These are phyloP conservation scores for Phytophthora agathidicida DNA, from an alignment of 352 stramenopile species.

Conservation along the genomic window DNA sequence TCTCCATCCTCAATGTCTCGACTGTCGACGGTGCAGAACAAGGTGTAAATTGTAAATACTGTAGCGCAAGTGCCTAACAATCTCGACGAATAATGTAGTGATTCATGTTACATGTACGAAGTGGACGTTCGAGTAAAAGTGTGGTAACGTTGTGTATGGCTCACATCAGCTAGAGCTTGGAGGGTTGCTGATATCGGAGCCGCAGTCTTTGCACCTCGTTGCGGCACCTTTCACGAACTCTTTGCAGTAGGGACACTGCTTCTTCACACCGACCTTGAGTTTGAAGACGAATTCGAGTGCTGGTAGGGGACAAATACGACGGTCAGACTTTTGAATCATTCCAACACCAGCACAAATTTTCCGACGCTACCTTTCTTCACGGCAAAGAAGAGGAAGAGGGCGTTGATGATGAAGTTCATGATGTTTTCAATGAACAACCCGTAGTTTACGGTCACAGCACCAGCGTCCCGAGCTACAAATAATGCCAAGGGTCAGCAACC, in stretches of 20 bases:
- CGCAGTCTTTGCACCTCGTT: conserved; percentile 44
- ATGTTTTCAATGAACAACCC: conserved; percentile 71
- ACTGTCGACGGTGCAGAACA: conserved; percentile 23
- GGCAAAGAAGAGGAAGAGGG: conserved; percentile 72
- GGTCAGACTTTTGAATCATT: background rate
- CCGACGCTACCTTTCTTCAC: conserved; percentile 82
- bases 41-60: conserved; percentile 21
- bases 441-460: conserved; percentile 75
- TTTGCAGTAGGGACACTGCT: conserved; percentile 70
- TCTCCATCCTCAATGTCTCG: conserved; percentile 31
- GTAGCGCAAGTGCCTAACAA: background rate
- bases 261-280: conserved; percentile 65
- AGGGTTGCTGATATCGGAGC: conserved; percentile 25
- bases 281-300: conserved; percentile 68
- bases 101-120: background rate
- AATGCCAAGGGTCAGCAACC: background rate
- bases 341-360: background rate
- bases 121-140: too few species aligned
- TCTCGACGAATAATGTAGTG: conserved; percentile 4
- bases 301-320: conserved; percentile 13
- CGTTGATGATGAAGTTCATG: conserved; percentile 78
- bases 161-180: conserved; percentile 3
- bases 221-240: conserved; percentile 71
- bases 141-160: too few species aligned
- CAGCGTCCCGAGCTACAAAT: conserved; percentile 52